Conservation (phyloP, 305 asterid genomes). For the Petunia hybrid region DNA sequence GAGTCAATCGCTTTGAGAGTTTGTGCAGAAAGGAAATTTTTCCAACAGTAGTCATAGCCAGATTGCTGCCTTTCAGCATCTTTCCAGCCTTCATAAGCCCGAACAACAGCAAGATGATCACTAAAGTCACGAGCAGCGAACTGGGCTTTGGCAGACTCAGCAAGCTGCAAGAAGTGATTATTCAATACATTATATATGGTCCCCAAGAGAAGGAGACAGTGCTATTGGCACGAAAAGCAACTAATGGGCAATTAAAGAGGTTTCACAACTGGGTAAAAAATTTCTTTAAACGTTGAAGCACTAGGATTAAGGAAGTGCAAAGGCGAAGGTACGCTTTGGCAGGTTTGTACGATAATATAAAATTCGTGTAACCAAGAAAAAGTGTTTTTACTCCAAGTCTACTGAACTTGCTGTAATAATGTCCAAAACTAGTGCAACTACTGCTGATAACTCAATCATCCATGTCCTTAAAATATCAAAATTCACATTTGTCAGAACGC, state of each 20-base stretch:
- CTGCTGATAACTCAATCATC: not conserved
- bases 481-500: not conserved
- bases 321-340: not conserved
- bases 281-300: conserved; percentile 18
- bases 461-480: not conserved
- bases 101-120: conserved; percentile 85
- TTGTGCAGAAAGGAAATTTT: conserved; percentile 87
- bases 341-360: not conserved
- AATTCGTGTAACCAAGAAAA: not conserved
- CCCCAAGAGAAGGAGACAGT: conserved; percentile 20
- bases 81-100: conserved; percentile 97
- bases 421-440: not conserved
- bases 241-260: conserved; percentile 1
- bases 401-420: not conserved
- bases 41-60: conserved; percentile 91
- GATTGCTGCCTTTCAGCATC: conserved; percentile 76
- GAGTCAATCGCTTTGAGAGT: conserved; percentile 94
- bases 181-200: conserved; percentile 32
- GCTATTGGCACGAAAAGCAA: not conserved
- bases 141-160: conserved; percentile 94
- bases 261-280: not conserved
- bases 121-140: conserved; percentile 88
- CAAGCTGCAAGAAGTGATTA: conserved; percentile 69
- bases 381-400: not conserved
- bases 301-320: conserved; percentile 13